Base-by-base conservation (phyloP, 768 basidiomycete genomes). In the Kwoniella pini region DNA sequence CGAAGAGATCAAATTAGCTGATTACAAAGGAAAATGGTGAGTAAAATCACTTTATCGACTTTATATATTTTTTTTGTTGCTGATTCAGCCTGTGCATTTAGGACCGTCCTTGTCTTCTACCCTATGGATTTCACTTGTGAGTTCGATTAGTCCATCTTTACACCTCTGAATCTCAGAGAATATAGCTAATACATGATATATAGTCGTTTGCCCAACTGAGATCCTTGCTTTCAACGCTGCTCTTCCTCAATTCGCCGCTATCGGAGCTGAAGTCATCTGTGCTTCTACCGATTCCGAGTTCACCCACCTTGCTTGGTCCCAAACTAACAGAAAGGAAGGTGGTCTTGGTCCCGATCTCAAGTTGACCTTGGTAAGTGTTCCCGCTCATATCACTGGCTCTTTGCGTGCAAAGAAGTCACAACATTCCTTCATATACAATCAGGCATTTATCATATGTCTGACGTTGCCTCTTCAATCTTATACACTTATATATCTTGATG, bases 21-120 rank as follows among this genome's bases (percentile, higher is more conserved):
- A 88, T 65, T 91, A 82, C 79, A 80, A 84, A 56, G 91, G 91
- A 31, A 84, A 90, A 87, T 95, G 91, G 91, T 91, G 60, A 64
- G 70, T 62, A 19, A 24, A 12, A n/a, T n/a, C 26, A 19, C 19
- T 17, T 19, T n/a, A n/a, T n/a, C n/a, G n/a, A n/a, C n/a, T n/a
- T n/a, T n/a, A n/a, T n/a, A n/a, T n/a, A n/a, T n/a, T n/a, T n/a
- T n/a, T n/a, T n/a, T n/a, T n/a, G n/a, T 27, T 24, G 55, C 33
- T 48, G 28, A 61, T 49, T 51, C 57, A n/a, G 9, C 36, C 7
- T 24, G 33, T 38, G 54, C 53, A 6, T 38, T 1, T 59, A 93
- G 92, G 91, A 87, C 94, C n/a, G 83, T 93, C 33, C 85, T 96
- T 17, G 84, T 95, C 79, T 94, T 95, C 82, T 96, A 96, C 81